Conservation (phyloP, 768 basidiomycete species). For the Pleurotus sapidus region DNA sequence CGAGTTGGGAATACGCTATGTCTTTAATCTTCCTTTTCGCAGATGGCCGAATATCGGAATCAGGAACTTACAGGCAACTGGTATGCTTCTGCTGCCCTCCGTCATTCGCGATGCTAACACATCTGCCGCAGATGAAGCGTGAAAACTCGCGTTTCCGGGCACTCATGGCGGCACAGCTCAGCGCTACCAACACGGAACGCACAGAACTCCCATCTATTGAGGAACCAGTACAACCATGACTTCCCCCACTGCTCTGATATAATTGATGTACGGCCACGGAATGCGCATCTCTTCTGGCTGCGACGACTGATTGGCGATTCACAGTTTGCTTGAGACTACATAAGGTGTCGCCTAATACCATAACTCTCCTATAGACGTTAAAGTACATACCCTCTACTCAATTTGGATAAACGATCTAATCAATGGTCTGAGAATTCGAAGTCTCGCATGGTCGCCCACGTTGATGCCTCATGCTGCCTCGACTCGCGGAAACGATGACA, state of each 20-base stretch:
- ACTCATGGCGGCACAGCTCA: constrained; percentile 89
- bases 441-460: neutral
- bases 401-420: neutral
- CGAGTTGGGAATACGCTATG: too few species aligned
- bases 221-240: constrained; percentile 7
- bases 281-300: neutral
- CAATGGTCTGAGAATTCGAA: neutral
- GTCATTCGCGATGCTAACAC: neutral
- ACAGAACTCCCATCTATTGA: constrained; percentile 6
- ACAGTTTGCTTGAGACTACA: neutral
- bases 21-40: neutral
- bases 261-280: too few species aligned
- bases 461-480: neutral
- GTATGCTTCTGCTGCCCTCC: constrained; percentile 33
- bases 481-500: neutral
- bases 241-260: neutral
- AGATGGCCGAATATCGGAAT: constrained; percentile 81
- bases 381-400: constrained; percentile 7
- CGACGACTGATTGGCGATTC: neutral
- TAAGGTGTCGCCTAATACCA: neutral
- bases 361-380: constrained; percentile 5
- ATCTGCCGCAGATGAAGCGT: constrained; percentile 47
- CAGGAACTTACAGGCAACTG: constrained; percentile 77
- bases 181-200: constrained; percentile 32
- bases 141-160: constrained; percentile 77